These are phyloP conservation scores for Umbelopsis ramanniana DNA, from an alignment of 192 early-diverging fungal genomes.

Conservation along the genomic window DNA sequence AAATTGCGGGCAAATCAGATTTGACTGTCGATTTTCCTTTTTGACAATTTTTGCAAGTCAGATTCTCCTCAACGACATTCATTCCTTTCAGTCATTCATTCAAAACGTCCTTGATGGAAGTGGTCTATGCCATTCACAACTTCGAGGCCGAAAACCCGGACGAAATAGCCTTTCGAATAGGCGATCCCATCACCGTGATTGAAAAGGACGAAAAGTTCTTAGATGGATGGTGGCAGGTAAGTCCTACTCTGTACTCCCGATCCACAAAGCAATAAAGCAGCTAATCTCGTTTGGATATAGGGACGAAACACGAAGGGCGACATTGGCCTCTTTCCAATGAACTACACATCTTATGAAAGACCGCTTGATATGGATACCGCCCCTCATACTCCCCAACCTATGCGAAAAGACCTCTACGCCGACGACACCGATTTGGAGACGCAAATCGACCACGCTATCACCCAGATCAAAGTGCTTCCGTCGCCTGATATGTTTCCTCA, in stretches of 20 bases:
- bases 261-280: not conserved
- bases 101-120: slow-evolving; percentile 27
- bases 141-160: slow-evolving; percentile 68
- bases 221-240: slow-evolving; percentile 84
- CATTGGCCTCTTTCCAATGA: slow-evolving; percentile 76
- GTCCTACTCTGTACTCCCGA: not conserved
- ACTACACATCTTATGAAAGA: slow-evolving; percentile 56
- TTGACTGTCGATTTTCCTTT: slow-evolving; percentile 23
- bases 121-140: slow-evolving; percentile 59
- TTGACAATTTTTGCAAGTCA: slow-evolving; percentile 19
- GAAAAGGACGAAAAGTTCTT: slow-evolving; percentile 71
- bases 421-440: not conserved
- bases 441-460: slow-evolving; percentile 19
- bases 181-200: slow-evolving; percentile 70
- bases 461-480: slow-evolving; percentile 24
- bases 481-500: not conserved
- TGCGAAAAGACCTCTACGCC: slow-evolving; percentile 1
- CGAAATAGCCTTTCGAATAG: slow-evolving; percentile 66
- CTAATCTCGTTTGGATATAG: slow-evolving; percentile 33
- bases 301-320: slow-evolving; percentile 68
- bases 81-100: slow-evolving; percentile 20
- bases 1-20: not conserved
- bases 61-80: not conserved
- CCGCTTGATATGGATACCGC: slow-evolving; percentile 4
- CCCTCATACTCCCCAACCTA: not conserved